Conservation (phyloP, 352 stramenopile genomes). For the Pythium aristosporum region DNA sequence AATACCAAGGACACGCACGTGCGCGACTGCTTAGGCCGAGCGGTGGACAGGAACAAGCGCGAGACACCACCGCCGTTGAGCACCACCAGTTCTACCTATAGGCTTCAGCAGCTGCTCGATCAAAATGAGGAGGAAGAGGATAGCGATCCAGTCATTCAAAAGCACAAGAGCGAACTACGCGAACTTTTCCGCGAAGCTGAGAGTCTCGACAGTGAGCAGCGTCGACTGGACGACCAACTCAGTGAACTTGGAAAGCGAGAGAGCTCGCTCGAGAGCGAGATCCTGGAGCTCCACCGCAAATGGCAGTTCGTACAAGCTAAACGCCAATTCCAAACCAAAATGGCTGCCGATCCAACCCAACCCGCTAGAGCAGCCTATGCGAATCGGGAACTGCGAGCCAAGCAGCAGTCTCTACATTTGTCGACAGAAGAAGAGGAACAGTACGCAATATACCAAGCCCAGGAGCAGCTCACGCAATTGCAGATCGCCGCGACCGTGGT, state of each 20-base stretch:
- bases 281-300: slow-evolving; percentile 35
- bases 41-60: slow-evolving; percentile 3
- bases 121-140: slow-evolving; percentile 10
- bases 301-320: slow-evolving; percentile 47
- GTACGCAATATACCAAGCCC: slow-evolving; percentile 46
- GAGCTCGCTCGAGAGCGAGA: slow-evolving; percentile 32
- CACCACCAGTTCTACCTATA: not conserved
- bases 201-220: slow-evolving; percentile 38
- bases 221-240: slow-evolving; percentile 31
- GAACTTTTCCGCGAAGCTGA: slow-evolving; percentile 36
- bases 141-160: not conserved
- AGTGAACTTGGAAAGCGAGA: slow-evolving; percentile 29
- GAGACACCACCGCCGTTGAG: too few relatives aligned
- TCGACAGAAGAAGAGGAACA: slow-evolving; percentile 58
- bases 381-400: slow-evolving; percentile 42
- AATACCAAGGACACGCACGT: slow-evolving; percentile 65
- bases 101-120: slow-evolving; percentile 10
- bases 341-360: slow-evolving; percentile 28
- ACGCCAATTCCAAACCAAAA: slow-evolving; percentile 47
- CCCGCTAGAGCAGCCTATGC: slow-evolving; percentile 2
- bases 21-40: slow-evolving; percentile 37
- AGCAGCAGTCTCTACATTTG: slow-evolving; percentile 40
- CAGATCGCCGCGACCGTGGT: slow-evolving; percentile 55
- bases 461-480: slow-evolving; percentile 59
- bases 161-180: slow-evolving; percentile 37